These are phyloP conservation scores for Rubus idaeus DNA, from an alignment of 306 rosid genomes.

Conservation along the genomic window DNA sequence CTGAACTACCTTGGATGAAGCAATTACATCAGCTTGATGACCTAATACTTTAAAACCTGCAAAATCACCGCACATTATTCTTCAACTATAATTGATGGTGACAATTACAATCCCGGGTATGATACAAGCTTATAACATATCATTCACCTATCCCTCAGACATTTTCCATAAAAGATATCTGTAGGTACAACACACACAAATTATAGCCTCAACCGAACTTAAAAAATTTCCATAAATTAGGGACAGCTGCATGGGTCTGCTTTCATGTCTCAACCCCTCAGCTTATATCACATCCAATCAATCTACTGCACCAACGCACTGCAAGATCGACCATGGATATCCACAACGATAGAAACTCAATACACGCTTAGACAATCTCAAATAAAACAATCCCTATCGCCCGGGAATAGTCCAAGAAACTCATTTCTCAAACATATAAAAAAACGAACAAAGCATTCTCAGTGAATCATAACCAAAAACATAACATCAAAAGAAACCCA, in stretches of 20 bases:
- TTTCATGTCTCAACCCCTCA: not conserved
- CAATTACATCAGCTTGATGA: conserved; percentile 72
- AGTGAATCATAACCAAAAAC: not conserved
- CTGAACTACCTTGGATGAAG: conserved; percentile 66
- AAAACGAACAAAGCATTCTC: not conserved
- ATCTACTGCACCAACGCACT: not conserved
- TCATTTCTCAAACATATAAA: not conserved
- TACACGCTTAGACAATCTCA: not conserved
- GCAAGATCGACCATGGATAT: not conserved
- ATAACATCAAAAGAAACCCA: not conserved
- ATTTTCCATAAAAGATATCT: not conserved
- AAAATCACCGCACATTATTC: conserved; percentile 29
- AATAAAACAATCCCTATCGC: not conserved
- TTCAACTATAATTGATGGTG: not conserved
- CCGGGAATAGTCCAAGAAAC: not conserved
- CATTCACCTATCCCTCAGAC: not conserved
- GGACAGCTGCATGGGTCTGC: not conserved
- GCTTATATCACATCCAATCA: not conserved
- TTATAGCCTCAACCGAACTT: conserved; percentile 1
- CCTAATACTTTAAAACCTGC: conserved; percentile 55
- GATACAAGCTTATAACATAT: not conserved
- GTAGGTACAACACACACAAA: not conserved
- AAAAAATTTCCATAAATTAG: not conserved
- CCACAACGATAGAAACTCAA: not conserved
- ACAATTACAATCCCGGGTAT: not conserved